Evolutionary conservation across 2,329 filamentous ascomycete genomes (phyloP), one percentile per base, ranked within the genome.

Genomic region (Aspergillus ruber): DNA sequence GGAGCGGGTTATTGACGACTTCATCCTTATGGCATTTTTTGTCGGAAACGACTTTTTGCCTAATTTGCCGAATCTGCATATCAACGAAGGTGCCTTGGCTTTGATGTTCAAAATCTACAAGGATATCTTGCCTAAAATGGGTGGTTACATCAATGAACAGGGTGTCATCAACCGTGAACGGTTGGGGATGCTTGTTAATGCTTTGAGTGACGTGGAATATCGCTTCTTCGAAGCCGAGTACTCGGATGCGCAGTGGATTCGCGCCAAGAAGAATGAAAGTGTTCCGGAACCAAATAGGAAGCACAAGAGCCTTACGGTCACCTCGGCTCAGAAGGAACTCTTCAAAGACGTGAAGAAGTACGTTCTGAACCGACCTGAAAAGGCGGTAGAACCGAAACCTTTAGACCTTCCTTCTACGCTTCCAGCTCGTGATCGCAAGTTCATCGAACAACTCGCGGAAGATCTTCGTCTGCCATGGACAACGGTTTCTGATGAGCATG

Each of bases 1-100:
- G 78, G 93, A 98, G 74, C 83, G 86, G 54, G 83, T 98, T 63
- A 97, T 98, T 72, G 93, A 98, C 67, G 93, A 98, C 75, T 98
- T 98, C 70, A 97, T 98, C 65, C 81, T 98, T 51, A 96, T 98
- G 90, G 91, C 90, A 42, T 98, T 98, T 74, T 98, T 98, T 69
- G 89, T 98, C 61, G 93, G 93, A 65, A 98, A 98, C 70, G 93
- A 98, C 79, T 98, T 98, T 74, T 79, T 98, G 68, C 93, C 93
- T 3, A 96, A 98, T 70, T 77, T 98, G 49, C 94, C 94, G 4
- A 88, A 94, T 63, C 73, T 98, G 55, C 93, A 98, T 70, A 98
- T 98, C 71, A 98, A 98, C 69, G 94, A 98, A 70, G 94, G 93
- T 55, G 93, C 94, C 18, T 74, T 98, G 68, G 88, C 91, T 20